phyloP scores from a whole-genome alignment of 441 rosid genomes.

The Gossypium lobatum region DNA sequence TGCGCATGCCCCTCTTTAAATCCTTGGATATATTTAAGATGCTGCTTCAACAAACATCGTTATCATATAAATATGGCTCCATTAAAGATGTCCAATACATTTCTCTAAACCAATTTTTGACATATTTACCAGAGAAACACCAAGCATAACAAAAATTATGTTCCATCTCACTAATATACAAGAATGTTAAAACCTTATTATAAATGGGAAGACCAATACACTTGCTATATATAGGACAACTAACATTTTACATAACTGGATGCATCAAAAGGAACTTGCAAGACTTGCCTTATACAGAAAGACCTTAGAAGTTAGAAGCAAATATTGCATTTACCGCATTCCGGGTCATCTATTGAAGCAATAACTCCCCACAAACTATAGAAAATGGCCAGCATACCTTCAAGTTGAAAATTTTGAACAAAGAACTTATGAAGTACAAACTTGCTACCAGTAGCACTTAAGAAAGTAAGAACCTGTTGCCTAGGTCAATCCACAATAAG shows the following conservation, averaged over 20 bases:
- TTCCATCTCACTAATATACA: background rate
- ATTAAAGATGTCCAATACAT: background rate
- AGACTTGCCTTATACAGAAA: background rate
- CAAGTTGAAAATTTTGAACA: background rate
- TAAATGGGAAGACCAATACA: background rate
- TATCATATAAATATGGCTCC: background rate
- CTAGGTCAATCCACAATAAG: background rate
- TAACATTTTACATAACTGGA: background rate
- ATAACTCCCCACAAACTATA: background rate
- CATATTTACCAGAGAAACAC: background rate
- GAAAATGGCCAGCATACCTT: background rate
- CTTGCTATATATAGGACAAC: background rate
- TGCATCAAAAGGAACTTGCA: background rate
- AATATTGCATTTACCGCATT: background rate
- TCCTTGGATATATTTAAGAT: background rate
- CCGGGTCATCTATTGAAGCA: background rate
- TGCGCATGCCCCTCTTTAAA: background rate
- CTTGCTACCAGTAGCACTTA: background rate
- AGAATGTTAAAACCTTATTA: background rate
- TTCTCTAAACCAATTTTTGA: background rate
- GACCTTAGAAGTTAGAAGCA: background rate
- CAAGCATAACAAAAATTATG: background rate
- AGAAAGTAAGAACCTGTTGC: background rate
- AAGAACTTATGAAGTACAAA: background rate
- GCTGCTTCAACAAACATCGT: background rate